Conservation (phyloP, 768 basidiomycete genomes). For the Boletus rex-veris region DNA sequence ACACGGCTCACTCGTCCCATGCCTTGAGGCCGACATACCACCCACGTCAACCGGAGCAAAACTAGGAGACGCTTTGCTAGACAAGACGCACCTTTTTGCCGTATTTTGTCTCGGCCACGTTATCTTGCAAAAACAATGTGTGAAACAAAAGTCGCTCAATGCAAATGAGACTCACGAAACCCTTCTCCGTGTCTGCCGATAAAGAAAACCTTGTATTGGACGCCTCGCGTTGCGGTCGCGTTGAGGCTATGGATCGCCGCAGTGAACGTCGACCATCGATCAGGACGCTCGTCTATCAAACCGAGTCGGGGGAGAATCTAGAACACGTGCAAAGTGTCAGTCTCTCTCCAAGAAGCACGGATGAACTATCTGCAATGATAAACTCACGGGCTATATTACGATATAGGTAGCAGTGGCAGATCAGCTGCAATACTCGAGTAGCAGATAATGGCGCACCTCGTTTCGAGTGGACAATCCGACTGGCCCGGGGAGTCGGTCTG, state of each 20-base stretch:
- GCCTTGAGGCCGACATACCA: background rate
- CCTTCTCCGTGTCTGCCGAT: slow-evolving; percentile 61
- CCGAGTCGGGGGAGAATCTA: slow-evolving; percentile 8
- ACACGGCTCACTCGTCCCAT: slow-evolving; percentile 4
- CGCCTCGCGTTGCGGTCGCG: background rate
- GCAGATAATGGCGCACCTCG: background rate
- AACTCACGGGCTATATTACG: too few relatives aligned
- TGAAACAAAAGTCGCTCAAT: background rate
- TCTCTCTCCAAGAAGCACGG: too few relatives aligned
- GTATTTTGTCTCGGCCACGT: slow-evolving; percentile 57
- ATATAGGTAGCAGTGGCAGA: background rate
- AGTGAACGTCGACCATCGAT: slow-evolving; percentile 48
- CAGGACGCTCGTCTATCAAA: slow-evolving; percentile 22
- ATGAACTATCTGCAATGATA: background rate
- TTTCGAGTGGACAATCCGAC: background rate
- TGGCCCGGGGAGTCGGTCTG: background rate
- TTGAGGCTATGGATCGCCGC: slow-evolving; percentile 36
- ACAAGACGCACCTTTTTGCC: slow-evolving; percentile 38
- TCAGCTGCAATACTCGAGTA: background rate
- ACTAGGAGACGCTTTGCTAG: background rate
- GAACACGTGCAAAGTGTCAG: background rate
- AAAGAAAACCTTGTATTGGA: slow-evolving; percentile 50
- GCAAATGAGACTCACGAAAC: background rate
- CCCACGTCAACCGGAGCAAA: background rate
- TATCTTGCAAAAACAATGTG: slow-evolving; percentile 44